phyloP scores from a whole-genome alignment of 225 moss, liverwort and hornwort genomes.

The Polytrichum commune region DNA sequence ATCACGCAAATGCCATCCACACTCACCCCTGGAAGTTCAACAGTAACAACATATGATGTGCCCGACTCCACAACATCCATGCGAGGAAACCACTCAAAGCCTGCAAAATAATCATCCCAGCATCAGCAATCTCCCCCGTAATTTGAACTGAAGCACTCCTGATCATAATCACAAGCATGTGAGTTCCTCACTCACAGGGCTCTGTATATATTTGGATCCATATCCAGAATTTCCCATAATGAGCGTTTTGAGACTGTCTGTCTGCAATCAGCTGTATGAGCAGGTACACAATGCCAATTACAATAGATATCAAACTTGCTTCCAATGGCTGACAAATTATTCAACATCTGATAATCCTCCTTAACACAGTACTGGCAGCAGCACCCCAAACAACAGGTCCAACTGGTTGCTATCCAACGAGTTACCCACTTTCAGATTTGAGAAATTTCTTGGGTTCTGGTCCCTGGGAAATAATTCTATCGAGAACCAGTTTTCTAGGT shows the following conservation, averaged over 20 bases:
- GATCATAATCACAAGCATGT: too few relatives aligned
- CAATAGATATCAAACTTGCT: too few relatives aligned
- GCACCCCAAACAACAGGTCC: too few relatives aligned
- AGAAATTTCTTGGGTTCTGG: too few relatives aligned
- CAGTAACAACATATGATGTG: conserved; percentile 74
- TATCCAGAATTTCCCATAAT: too few relatives aligned
- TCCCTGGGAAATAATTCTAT: too few relatives aligned
- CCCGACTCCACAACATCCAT: conserved; percentile 98
- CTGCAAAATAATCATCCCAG: conserved; percentile 33
- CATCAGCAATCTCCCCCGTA: conserved; percentile 11
- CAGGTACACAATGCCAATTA: neutral
- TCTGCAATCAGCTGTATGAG: neutral
- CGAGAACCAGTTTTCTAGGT: too few relatives aligned
- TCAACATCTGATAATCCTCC: neutral
- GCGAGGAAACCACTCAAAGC: conserved; percentile 98
- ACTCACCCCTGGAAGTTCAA: conserved; percentile 85
- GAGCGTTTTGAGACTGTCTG: too few relatives aligned
- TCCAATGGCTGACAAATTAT: neutral
- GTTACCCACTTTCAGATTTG: too few relatives aligned
- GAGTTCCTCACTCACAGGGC: too few relatives aligned
- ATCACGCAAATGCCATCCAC: conserved; percentile 87
- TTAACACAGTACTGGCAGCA: neutral
- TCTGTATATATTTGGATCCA: too few relatives aligned
- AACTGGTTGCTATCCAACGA: too few relatives aligned
- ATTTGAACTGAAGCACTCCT: neutral